Conservation (phyloP, 768 basidiomycete genomes). For the Neoboletus magnificus region DNA sequence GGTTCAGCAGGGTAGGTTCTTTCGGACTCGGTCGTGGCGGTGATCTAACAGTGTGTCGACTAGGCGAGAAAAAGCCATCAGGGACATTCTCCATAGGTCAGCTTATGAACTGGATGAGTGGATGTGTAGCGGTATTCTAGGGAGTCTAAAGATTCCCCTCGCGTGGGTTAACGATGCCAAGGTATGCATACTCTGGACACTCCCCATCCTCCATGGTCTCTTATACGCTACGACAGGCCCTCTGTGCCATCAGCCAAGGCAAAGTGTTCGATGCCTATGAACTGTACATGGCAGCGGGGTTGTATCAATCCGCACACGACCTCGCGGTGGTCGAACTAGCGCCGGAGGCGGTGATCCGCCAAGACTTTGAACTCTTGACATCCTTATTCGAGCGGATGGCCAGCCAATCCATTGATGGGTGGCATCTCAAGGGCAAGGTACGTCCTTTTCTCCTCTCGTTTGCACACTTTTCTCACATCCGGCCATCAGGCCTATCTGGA, state of each 20-base stretch:
- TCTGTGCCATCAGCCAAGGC: conserved; percentile 57
- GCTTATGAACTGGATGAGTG: conserved; percentile 67
- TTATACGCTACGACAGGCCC: conserved; percentile 48
- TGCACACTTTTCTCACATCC: conserved; percentile 6
- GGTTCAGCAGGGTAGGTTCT: conserved; percentile 65
- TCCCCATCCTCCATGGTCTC: not conserved
- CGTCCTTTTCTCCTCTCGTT: conserved; percentile 1
- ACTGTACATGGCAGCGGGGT: conserved; percentile 65
- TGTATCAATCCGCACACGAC: conserved; percentile 73
- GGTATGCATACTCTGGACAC: conserved; percentile 38
- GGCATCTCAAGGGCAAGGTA: conserved; percentile 86
- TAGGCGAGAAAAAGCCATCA: conserved; percentile 81
- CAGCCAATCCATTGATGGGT: conserved; percentile 58
- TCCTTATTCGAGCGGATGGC: conserved; percentile 68
- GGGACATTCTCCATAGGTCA: conserved; percentile 71
- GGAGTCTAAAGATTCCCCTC: conserved; percentile 76
- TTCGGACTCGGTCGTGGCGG: not conserved
- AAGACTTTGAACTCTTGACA: conserved; percentile 54
- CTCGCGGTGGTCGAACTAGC: conserved; percentile 84
- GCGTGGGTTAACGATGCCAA: conserved; percentile 91
- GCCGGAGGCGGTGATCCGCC: conserved; percentile 74
- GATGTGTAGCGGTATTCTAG: conserved; percentile 66
- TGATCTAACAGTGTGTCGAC: conserved; percentile 5
- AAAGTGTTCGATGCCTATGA: conserved; percentile 74
- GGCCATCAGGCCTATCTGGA: conserved; percentile 60